Conservation (phyloP, 176 grass and related monocot species). For the Musa schizocarpa region DNA sequence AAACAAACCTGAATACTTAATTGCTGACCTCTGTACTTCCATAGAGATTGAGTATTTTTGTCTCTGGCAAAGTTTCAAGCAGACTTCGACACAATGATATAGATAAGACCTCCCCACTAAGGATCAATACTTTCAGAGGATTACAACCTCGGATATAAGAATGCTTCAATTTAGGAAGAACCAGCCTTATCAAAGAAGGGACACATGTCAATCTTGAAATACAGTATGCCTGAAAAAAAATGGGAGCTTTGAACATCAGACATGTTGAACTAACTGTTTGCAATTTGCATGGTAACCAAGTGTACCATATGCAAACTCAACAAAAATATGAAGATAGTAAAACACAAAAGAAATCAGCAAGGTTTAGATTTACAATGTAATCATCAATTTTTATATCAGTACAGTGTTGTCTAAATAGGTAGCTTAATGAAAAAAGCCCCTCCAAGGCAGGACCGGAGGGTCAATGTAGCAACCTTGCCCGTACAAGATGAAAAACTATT, state of each 20-base stretch:
- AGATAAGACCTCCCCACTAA: conserved; percentile 68
- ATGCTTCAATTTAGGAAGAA: conserved; percentile 40
- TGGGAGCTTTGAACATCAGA: not conserved
- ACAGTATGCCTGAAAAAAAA: conserved; percentile 36
- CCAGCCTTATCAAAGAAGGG: conserved; percentile 59
- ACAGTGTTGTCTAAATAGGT: not conserved
- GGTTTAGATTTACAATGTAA: not conserved
- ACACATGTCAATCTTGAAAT: conserved; percentile 79
- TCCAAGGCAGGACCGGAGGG: too few relatives aligned
- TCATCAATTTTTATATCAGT: not conserved
- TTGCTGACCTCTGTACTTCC: conserved; percentile 77
- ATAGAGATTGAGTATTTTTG: conserved; percentile 71
- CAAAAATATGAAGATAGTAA: conserved; percentile 1
- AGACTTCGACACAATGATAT: conserved; percentile 58
- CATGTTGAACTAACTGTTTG: not conserved
- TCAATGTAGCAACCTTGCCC: too few relatives aligned
- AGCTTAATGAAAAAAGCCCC: too few relatives aligned
- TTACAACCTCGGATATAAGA: conserved; percentile 34
- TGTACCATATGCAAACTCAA: not conserved
- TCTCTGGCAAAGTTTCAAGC: conserved; percentile 39
- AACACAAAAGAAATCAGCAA: not conserved
- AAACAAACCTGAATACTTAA: conserved; percentile 27
- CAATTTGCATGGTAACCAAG: not conserved
- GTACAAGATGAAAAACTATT: too few relatives aligned
- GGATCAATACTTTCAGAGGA: conserved; percentile 57